phyloP scores from a whole-genome alignment of 1,139 yeast species.

The Zygosaccharomyces pseudobailii region DNA sequence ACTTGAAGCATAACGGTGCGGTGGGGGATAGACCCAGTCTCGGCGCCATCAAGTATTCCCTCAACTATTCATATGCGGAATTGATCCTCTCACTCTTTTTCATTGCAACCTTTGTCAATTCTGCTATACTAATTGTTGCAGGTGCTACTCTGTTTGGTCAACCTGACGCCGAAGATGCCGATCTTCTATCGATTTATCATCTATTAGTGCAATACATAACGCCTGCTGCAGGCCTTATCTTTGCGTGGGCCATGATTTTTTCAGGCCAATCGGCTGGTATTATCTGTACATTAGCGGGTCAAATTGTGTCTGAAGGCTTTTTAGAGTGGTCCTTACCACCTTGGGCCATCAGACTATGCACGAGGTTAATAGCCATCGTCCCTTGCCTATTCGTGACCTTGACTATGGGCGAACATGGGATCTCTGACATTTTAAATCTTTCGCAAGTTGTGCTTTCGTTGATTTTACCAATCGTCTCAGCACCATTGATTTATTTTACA shows the following conservation, averaged over 20 bases:
- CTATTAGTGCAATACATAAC: slow-evolving; percentile 69
- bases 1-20: slow-evolving; percentile 47
- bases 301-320: slow-evolving; percentile 94
- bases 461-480: slow-evolving; percentile 81
- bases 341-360: slow-evolving; percentile 75
- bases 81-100: slow-evolving; percentile 67
- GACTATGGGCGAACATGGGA: slow-evolving; percentile 78
- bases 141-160: slow-evolving; percentile 73
- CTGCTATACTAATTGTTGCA: slow-evolving; percentile 79
- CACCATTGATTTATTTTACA: slow-evolving; percentile 84
- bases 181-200: slow-evolving; percentile 76
- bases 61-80: slow-evolving; percentile 72
- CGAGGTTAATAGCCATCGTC: slow-evolving; percentile 78
- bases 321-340: slow-evolving; percentile 82
- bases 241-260: slow-evolving; percentile 85
- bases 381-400: slow-evolving; percentile 83
- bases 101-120: slow-evolving; percentile 79
- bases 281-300: slow-evolving; percentile 96
- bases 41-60: slow-evolving; percentile 64
- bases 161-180: slow-evolving; percentile 76
- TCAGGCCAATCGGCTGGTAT: slow-evolving; percentile 99
- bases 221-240: slow-evolving; percentile 87
- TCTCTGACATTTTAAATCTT: slow-evolving; percentile 72
- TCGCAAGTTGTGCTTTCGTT: slow-evolving; percentile 86
- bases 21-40: slow-evolving; percentile 50